Base-by-base conservation (phyloP, 176 grass and related monocot genomes). In the Paspalum vaginatum region DNA sequence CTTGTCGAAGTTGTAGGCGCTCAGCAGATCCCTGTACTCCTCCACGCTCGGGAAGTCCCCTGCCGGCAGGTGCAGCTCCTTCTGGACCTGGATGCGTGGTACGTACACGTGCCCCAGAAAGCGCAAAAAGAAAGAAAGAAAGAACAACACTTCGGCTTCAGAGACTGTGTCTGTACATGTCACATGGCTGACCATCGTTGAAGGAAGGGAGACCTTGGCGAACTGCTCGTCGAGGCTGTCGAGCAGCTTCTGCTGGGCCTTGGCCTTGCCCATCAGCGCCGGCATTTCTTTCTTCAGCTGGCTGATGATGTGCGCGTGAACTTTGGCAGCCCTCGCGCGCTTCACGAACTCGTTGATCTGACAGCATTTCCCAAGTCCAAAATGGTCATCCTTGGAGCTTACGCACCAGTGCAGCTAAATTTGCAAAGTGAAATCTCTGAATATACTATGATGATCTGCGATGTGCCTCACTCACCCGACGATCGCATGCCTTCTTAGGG, bases 281-380 rank as follows among this genome's bases (percentile, higher is more conserved):
- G 93, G 87, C 93, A 96, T 96, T 46, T 96, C 87, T 60, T 88
- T 92, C 81, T 86, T 96, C 58, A 96, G 77, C 71, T 96, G 87
- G 38, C 87, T 76, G 66, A 96, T 81, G 83, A 96, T 96, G 46
- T 87, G 86, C 7, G 93, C 89, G 24, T 96, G 93, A 21, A 96
- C 84, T 56, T 92, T 92, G 20, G 82, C 90, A 2, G 85, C 85
- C 66, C 87, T 70, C 1, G 93, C 87, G 20, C 90, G 93, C 93
- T 96, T 96, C 69, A 96, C 89, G 45, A 92, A 92, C 32, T 96
- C 93, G 26, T 90, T 96, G 72, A 96, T 90, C 93, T 92, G 49
- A 25, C 8, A 82, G 3, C 32, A 32, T 32, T 32, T 42, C 11
- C 20, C 54, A 52, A 78, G 20, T 58, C 4, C 38, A 9, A 67